phyloP scores from a whole-genome alignment of 148 eudicot species.

The Camellia granthamiana region DNA sequence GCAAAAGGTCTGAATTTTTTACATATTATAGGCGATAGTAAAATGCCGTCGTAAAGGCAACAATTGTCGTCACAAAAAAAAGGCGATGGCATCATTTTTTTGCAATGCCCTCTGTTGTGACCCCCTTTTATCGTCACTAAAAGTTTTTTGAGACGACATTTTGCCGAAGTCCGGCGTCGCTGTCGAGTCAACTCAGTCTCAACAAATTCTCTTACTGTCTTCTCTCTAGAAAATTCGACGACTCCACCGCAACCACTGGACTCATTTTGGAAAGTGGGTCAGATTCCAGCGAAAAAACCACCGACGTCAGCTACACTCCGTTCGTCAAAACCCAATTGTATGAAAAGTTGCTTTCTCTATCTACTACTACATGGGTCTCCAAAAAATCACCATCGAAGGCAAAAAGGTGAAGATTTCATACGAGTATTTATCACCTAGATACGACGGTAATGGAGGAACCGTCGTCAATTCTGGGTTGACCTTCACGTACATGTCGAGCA shows the following conservation, averaged over 20 bases:
- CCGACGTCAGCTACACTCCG: slow-evolving; percentile 45
- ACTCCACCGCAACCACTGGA: slow-evolving; percentile 36
- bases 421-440: slow-evolving; percentile 29
- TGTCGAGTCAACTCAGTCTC: slow-evolving; percentile 56
- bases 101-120: too few species aligned
- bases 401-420: slow-evolving; percentile 44
- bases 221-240: slow-evolving; percentile 57
- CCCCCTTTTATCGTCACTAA: too few species aligned
- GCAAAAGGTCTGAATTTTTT: too few species aligned
- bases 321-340: slow-evolving; percentile 32
- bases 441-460: slow-evolving; percentile 48
- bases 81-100: too few species aligned
- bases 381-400: slow-evolving; percentile 56
- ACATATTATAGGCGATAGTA: too few species aligned
- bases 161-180: slow-evolving; percentile 49
- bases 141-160: too few species aligned
- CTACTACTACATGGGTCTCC: slow-evolving; percentile 53
- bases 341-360: slow-evolving; percentile 37
- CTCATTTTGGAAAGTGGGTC: slow-evolving; percentile 28
- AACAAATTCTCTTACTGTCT: slow-evolving; percentile 62
- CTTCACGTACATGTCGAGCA: slow-evolving; percentile 52
- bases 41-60: too few species aligned
- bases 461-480: slow-evolving; percentile 69
- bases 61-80: too few species aligned
- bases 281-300: slow-evolving; percentile 8